Evolutionary conservation across 1,284 basidiomycete species (phyloP), one percentile per base, ranked within the genome.

Genomic region (Ceratobasidium sp.): DNA sequence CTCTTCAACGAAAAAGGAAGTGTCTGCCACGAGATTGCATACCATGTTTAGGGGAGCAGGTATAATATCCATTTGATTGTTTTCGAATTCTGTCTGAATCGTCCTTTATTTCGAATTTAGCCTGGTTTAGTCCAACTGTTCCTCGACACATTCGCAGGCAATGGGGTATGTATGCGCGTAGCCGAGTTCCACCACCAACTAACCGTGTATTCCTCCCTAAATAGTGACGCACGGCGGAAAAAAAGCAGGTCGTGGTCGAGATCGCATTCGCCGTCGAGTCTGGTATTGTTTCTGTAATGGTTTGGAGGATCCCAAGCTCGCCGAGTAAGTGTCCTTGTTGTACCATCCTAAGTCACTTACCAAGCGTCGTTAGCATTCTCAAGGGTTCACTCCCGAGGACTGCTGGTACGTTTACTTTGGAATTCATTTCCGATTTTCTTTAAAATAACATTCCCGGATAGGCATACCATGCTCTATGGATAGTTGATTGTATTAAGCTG

Each of bases 211-310:
- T n/a, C 24, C 14, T n/a, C 9, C 51, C 4, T 50, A 64, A 7
- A 19, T 11, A 72, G 69, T 62, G 27, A 51, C 11, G 22, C n/a
- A 72, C 41, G 69, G 69, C n/a, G 69, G 69, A 22, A 72, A 72
- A 56, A 60, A 62, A 51, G 69, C 69, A 22, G 69, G 69, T 22
- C 69, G 57, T 22, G 69, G 57, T 2, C 56, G 29, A 48, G 69
- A 72, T 72, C 24, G 44, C 29, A 62, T 72, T 48, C 69, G 57
- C 3, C 69, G 69, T 19, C 69, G 69, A 29, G 29, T 72, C n/a
- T 72, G 69, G 69, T 72, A 72, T 31, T 72, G 69, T 33, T 72
- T 72, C 36, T 72, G 69, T 47, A 72, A 72, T 57, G 69, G 69
- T 17, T 57, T 57, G 17, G 22, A 72, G 11, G 69, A 72, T n/a